These are phyloP conservation scores for Pseudogymnoascus sp. DNA, from an alignment of 2,329 filamentous ascomycete genomes.

Conservation along the genomic window DNA sequence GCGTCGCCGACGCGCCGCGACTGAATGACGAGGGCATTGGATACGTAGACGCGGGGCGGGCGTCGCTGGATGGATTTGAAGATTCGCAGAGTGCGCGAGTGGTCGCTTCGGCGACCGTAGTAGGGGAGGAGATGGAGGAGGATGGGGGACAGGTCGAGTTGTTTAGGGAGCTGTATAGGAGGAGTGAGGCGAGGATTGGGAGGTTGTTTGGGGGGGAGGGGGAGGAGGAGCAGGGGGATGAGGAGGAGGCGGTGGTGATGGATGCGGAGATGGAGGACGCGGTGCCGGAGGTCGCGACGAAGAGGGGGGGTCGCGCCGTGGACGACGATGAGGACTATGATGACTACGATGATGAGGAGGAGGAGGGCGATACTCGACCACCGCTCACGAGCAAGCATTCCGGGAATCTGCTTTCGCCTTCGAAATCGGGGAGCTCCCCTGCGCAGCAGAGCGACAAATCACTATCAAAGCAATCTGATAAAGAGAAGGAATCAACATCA, in stretches of 20 bases:
- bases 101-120: constrained; percentile 37
- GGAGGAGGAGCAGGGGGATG: constrained; percentile 26
- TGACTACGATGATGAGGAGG: constrained; percentile 72
- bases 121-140: constrained; percentile 51
- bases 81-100: constrained; percentile 32
- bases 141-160: constrained; percentile 60
- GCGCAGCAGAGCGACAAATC: constrained; percentile 52
- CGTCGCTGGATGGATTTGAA: neutral
- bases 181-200: constrained; percentile 68
- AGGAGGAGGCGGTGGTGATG: constrained; percentile 42
- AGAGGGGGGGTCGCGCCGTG: constrained; percentile 70
- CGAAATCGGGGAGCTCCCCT: constrained; percentile 60
- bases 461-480: constrained; percentile 49
- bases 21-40: constrained; percentile 52
- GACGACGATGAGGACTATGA: constrained; percentile 73
- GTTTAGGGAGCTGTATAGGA: constrained; percentile 71
- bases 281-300: constrained; percentile 42
- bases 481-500: constrained; percentile 39
- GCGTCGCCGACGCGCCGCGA: constrained; percentile 43
- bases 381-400: constrained; percentile 43
- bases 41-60: constrained; percentile 35
- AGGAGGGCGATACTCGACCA: constrained; percentile 54
- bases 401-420: constrained; percentile 54
- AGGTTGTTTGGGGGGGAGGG: constrained; percentile 54
- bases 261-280: constrained; percentile 45